phyloP scores from a whole-genome alignment of 2,329 filamentous ascomycete species.

The Ceratocystis cubensis region DNA sequence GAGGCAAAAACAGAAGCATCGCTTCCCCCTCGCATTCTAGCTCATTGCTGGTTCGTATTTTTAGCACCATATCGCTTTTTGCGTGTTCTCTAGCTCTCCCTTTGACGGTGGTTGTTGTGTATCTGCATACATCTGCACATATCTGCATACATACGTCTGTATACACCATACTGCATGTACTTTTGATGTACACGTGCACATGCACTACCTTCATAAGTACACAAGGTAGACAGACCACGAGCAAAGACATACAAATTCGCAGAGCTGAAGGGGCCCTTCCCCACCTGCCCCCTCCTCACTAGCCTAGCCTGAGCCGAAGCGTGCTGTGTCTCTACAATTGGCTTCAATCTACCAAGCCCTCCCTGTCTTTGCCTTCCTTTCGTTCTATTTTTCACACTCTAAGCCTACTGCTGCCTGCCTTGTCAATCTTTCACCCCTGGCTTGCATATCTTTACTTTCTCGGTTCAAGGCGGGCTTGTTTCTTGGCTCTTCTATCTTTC shows the following conservation, averaged over 20 bases:
- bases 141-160: not conserved
- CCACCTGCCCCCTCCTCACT: not conserved
- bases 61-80: not conserved
- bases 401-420: not conserved
- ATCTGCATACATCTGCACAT: not conserved
- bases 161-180: not conserved
- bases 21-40: conserved; percentile 8
- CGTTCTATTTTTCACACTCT: conserved; percentile 23
- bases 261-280: not conserved
- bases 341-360: not conserved
- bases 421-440: conserved; percentile 17
- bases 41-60: conserved; percentile 2
- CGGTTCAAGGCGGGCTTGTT: conserved; percentile 17
- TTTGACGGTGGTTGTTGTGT: not conserved
- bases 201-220: not conserved
- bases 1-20: not conserved
- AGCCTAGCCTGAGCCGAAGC: not conserved
- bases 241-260: not conserved
- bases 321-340: not conserved
- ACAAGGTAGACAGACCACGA: not conserved
- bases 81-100: not conserved
- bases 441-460: conserved; percentile 6
- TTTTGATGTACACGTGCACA: not conserved
- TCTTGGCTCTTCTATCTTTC: not conserved
- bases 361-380: not conserved